Conservation (phyloP, 306 rosid genomes). For the Alnus rubra region DNA sequence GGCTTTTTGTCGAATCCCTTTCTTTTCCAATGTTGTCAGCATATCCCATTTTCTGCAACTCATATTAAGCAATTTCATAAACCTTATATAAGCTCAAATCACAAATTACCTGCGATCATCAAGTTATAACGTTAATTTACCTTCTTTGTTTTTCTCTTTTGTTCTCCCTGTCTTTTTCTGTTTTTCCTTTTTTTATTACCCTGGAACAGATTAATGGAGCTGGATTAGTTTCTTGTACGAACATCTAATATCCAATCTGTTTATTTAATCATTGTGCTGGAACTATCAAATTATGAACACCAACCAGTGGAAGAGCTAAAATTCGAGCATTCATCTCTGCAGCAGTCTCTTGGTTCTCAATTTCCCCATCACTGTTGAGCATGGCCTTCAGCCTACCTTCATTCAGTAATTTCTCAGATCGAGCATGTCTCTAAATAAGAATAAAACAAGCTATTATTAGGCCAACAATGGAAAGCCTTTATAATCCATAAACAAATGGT, state of each 20-base stretch:
- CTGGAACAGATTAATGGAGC: slow-evolving; percentile 29
- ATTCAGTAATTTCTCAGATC: slow-evolving; percentile 68
- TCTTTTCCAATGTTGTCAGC: slow-evolving; percentile 23
- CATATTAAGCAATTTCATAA: slow-evolving; percentile 15
- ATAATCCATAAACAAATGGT: slow-evolving; percentile 16
- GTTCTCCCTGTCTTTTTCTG: slow-evolving; percentile 35
- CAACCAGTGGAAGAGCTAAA: slow-evolving; percentile 50
- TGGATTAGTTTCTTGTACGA: slow-evolving; percentile 12
- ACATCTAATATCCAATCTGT: slow-evolving; percentile 3
- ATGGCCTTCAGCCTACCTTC: slow-evolving; percentile 76
- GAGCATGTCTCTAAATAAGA: slow-evolving; percentile 69
- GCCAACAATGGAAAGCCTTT: background rate
- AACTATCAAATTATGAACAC: slow-evolving; percentile 20
- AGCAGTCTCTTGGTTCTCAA: slow-evolving; percentile 55
- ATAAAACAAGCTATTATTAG: slow-evolving; percentile 19
- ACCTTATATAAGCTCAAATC: slow-evolving; percentile 11
- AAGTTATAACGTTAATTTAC: slow-evolving; percentile 39
- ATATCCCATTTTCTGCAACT: slow-evolving; percentile 49
- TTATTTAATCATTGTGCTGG: slow-evolving; percentile 4
- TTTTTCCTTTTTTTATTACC: slow-evolving; percentile 37
- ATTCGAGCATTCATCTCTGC: slow-evolving; percentile 44
- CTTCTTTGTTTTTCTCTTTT: slow-evolving; percentile 46
- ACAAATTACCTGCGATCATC: background rate
- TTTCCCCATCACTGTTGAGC: slow-evolving; percentile 77
- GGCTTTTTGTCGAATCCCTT: slow-evolving; percentile 24